Evolutionary conservation across 208 protist species (phyloP), one percentile per base, ranked within the genome.

Genomic region (Acanthamoeba healyi): DNA sequence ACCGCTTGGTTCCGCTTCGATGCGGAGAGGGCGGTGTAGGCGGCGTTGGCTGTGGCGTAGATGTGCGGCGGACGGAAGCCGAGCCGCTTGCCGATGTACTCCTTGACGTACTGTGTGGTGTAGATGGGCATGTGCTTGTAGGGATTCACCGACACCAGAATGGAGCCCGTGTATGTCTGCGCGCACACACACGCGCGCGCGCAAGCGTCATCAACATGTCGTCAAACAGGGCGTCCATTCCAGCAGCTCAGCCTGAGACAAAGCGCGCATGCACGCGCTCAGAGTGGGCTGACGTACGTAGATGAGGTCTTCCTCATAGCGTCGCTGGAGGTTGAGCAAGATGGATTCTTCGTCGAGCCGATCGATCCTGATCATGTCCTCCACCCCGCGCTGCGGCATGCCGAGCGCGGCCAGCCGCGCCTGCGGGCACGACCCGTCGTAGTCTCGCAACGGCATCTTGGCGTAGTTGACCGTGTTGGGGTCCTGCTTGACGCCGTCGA

Each of bases 311-410:
- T 94, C 63, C 22, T 72, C 29, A 54, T 95, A 96, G 32, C 95
- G 51, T 0, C 82, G 22, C 51, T 94, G 58, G 0, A 96, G n/a
- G 77, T 96, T 96, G 1, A 61, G 24, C 2, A 96, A 61, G 32
- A 96, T 65, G 24, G 51, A 54, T 44, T 94, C 84, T 51, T 96
- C 94, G 61, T 56, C 94, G 2, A 96, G 44, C 3, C 84, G 49
- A 38, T 81, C 32, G 32, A 96, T 26, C 9, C 36, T 61, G 19
- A 96, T 95, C 92, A 96, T 95, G 88, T 96, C 95, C 72, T 95
- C 94, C 0, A 96, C 94, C 24, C 89, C 95, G 32, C 24, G 34
- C 15, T 26, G 34, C 36, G 70, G 70, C 40, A 67, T 67, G 61
- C 61, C 61, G 15, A 24, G 44, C 12, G n/a, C 32, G 32, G 14